Evolutionary conservation across 306 rosid species (phyloP), one percentile per base, ranked within the genome.

Genomic region (Trifolium pratense): DNA sequence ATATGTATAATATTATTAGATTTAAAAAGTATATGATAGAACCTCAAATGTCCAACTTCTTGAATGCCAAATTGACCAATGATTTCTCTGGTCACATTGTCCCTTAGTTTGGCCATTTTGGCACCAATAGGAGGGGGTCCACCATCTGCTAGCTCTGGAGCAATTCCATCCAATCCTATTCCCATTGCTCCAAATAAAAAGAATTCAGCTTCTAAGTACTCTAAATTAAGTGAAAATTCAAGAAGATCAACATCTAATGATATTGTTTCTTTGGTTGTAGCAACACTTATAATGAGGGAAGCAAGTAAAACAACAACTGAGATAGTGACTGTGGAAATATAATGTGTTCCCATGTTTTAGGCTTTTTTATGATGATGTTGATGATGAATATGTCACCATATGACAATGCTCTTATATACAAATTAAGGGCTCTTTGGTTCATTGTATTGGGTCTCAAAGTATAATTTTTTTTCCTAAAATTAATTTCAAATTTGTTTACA

Each of bases 1-100:
- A 21, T 21, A 21, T 21, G 2, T 21, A 21, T 21, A n/a, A n/a
- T n/a, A n/a, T n/a, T n/a, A n/a, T n/a, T n/a, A n/a, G n/a, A n/a
- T n/a, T n/a, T n/a, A n/a, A n/a, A n/a, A n/a, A n/a, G n/a, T n/a
- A n/a, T n/a, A n/a, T n/a, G n/a, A n/a, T n/a, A 69, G 1, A 31
- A 91, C 96, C 93, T 86, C 73, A 89, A 61, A 65, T 89, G 96
- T 26, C 97, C 97, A 66, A 89, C 93, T 88, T 92, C 96, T 66
- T 87, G 91, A 29, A 59, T 86, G 42, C 55, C 97, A 66, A 92
- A 88, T 71, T 92, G 89, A 57, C 18, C 7, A 57, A 86, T 78
- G 51, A 89, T 2, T 74, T 88, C 91, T 46, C 37, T 78, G 16
- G 64, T 43, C 40, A 57, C 68, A 66, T 26, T 5, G 0, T n/a